Percentiles rank a stretch among this genome's conserved stretches.
phyloP scores from a whole-genome alignment of 306 rosid species.

The Echinosophora koreensis region DNA sequence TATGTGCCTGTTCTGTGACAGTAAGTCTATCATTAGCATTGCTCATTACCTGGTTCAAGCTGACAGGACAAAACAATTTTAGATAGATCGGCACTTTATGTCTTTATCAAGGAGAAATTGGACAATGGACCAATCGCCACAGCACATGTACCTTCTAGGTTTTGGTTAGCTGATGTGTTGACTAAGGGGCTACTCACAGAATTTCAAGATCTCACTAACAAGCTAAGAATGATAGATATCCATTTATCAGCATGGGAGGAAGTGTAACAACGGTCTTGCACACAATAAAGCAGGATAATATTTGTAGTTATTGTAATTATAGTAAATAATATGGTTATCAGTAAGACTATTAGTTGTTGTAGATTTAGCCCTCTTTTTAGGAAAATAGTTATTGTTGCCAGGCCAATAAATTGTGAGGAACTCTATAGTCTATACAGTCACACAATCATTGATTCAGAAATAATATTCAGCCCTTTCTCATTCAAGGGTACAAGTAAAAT shows the following conservation, averaged over 20 bases:
- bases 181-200: no score
- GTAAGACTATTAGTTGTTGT: not conserved
- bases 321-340: not conserved
- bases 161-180: not conserved
- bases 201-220: not conserved
- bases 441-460: no score
- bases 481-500: not conserved
- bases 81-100: not conserved
- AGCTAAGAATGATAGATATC: not conserved
- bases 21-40: not conserved
- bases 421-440: no score
- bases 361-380: not conserved
- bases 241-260: not conserved
- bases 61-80: not conserved
- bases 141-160: not conserved
- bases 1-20: not conserved
- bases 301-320: no score
- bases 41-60: not conserved
- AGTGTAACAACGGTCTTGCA: not conserved
- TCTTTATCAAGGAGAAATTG: not conserved
- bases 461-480: no score
- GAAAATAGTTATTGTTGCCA: not conserved
- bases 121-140: not conserved
- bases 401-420: not conserved
- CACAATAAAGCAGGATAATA: not conserved